Base-by-base conservation (phyloP, 257 asterid species). In the Solanum pinnatisectum region DNA sequence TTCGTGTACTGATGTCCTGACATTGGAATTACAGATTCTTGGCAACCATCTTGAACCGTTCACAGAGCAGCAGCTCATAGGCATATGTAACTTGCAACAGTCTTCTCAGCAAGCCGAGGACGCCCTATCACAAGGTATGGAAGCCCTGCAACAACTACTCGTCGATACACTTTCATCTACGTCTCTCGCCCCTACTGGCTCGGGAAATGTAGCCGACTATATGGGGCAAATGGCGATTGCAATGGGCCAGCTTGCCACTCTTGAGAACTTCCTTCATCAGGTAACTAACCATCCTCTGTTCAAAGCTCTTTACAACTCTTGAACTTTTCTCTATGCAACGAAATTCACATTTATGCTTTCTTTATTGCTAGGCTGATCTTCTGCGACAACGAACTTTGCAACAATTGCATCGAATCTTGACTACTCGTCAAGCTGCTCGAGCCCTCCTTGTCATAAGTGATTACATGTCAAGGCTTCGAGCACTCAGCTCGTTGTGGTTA, bases 41-140 rank as follows among this genome's bases (percentile, higher is more conserved):
- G 95, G 95, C 23, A 93, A 91, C 91, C 98, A 97, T 52, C 92
- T 97, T 23, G 96, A 96, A 86, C 98, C 98, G 0, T 89, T 97
- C 52, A 95, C 97, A 5, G 98, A 97, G 20, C 97, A 94, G 49
- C 99, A 97, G 86, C 46, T 97, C 92, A 89, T 94, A 63, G 96
- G 96, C 56, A 90, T 97, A 59, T 94, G 95, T 72, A 96, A 93
- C 87, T 84, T 97, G 84, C 97, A 95, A 87, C 98, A 96, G 88
- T 96, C 99, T 3, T 96, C 96, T 10, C 98, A 95, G 68, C 96
- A 97, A 56, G 98, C 99, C 0, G 99, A 97, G 93, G 98, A 96
- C 76, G 99, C 99, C 84, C 90, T 97, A 67, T 94, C 99, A 12
- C 99, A 97, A 88, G 99, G 98, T 89, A 95, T 97, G 98, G 98